Evolutionary conservation across 176 grass and related monocot genomes (phyloP), one percentile per base, ranked within the genome.

Genomic region (Oryza rufipogon): DNA sequence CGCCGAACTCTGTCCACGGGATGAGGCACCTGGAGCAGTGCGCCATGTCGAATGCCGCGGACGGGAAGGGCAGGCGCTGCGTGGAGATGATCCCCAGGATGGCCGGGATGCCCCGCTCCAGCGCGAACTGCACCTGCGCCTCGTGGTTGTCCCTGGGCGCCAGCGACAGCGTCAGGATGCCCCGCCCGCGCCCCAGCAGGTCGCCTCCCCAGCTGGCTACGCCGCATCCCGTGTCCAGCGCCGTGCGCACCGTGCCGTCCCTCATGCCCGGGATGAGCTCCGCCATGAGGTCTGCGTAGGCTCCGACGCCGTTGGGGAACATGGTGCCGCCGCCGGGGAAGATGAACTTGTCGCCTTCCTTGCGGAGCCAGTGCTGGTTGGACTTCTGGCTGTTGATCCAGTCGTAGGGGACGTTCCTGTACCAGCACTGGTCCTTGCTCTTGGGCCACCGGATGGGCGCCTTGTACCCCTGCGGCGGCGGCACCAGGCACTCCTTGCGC

Each of bases 381-480:
- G 95, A 98, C 72, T 98, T 98, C 91, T 98, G 86, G 79, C 92
- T 98, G 92, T 95, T 98, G 89, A 97, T 98, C 95, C 95, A 98
- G 78, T 98, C 95, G 88, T 98, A 98, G 17, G 95, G 95, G 2
- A 98, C 95, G 85, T 98, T 98, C 66, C 95, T 91, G 91, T 98
- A 98, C 95, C 95, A 98, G 90, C 95, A 98, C 48, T 98, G 84
- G 82, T 91, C 80, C 88, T 91, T 95, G 92, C 95, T 98, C 85
- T 95, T 98, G 78, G 95, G 95, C 95, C 95, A 98, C 30, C 92
- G 88, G 84, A 98, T 90, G 54, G 95, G 95, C 74, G 89, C 82
- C 90, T 93, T 95, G 85, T 98, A 98, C 2, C 92, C 95, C 74
- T 32, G 56, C 44, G 95, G 95, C 67, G 95, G 91, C 32, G 95